Base-by-base conservation (phyloP, 176 grass and related monocot genomes). In the Eleusine coracana region DNA sequence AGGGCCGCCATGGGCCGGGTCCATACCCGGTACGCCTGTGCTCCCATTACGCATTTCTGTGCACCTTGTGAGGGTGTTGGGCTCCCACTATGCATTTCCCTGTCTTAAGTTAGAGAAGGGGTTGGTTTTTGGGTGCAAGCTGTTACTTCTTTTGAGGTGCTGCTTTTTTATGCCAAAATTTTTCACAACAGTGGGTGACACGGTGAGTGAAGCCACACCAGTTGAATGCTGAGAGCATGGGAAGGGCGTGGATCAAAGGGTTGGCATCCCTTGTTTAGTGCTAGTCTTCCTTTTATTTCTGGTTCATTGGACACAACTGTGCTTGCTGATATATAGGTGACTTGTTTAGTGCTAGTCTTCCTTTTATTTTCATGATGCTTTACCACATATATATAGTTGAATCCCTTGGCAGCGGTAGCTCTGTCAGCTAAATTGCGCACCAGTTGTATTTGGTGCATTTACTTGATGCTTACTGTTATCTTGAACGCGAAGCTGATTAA, bases 141-240 rank as follows among this genome's bases (percentile, higher is more conserved):
- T 38, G 7, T n/a, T 34, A 13, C 9, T 49, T 28, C 16, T 21
- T 17, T 27, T 16, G 3, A 49, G 45, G 18, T 6, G 25, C 28
- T 36, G 17, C 15, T 79, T 66, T 79, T 79, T 79, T 38, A 51
- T 38, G 62, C 25, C 17, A 4, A 67, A 66, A 67, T 44, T 67
- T 34, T 25, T 68, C 17, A 37, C 61, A 36, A 8, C 61, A 79
- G 76, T 21, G 23, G 5, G 76, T 3, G 28, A 48, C 5, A 10
- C 13, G 60, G 29, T 67, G 18, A 21, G 28, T 51, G 29, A 7
- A 38, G 29, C 18, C 46, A 25, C 16, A 34, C 31, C 31, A 34
- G 11, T 0, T 67, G 5, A 18, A 6, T 50, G 17, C 3, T 5
- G 42, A 27, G 31, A 67, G 44, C 60, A 78, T 48, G 59, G 59